These are phyloP conservation scores for Fusarium ramigenum DNA, from an alignment of 2,329 filamentous ascomycete species.

Conservation along the genomic window DNA sequence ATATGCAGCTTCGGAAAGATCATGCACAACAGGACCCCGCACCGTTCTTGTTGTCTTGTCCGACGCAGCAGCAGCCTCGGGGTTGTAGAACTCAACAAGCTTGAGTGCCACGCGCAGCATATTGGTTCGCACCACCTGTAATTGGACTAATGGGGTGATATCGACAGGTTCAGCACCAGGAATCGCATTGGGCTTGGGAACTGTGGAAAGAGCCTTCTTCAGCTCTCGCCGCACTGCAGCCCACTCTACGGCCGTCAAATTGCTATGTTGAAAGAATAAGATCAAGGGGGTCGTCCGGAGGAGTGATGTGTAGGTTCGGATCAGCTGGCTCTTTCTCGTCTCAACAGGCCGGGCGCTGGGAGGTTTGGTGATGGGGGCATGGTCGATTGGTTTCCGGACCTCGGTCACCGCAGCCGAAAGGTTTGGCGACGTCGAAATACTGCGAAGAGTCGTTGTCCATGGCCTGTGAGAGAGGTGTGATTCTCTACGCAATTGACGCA, in stretches of 20 bases:
- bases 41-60: conserved; percentile 45
- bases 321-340: conserved; percentile 88
- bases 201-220: conserved; percentile 54
- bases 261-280: conserved; percentile 81
- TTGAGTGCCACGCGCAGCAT: conserved; percentile 88
- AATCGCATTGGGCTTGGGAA: conserved; percentile 47
- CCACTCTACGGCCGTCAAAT: conserved; percentile 73
- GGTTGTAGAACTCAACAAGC: conserved; percentile 84
- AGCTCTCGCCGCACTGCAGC: conserved; percentile 56
- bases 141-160: conserved; percentile 70
- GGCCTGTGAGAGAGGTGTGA: conserved; percentile 21
- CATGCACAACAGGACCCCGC: conserved; percentile 54
- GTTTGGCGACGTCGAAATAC: conserved; percentile 42
- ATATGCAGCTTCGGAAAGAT: conserved; percentile 64
- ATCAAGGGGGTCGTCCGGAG: conserved; percentile 86
- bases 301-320: conserved; percentile 86
- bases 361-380: conserved; percentile 77
- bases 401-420: conserved; percentile 41
- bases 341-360: conserved; percentile 88
- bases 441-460: conserved; percentile 35
- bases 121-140: conserved; percentile 87
- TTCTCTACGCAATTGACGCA: conserved; percentile 40
- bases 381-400: conserved; percentile 54
- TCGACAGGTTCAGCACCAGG: conserved; percentile 49
- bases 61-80: conserved; percentile 50